Conservation (phyloP, 805 yeast genomes). For the Yarrowia sp. region DNA sequence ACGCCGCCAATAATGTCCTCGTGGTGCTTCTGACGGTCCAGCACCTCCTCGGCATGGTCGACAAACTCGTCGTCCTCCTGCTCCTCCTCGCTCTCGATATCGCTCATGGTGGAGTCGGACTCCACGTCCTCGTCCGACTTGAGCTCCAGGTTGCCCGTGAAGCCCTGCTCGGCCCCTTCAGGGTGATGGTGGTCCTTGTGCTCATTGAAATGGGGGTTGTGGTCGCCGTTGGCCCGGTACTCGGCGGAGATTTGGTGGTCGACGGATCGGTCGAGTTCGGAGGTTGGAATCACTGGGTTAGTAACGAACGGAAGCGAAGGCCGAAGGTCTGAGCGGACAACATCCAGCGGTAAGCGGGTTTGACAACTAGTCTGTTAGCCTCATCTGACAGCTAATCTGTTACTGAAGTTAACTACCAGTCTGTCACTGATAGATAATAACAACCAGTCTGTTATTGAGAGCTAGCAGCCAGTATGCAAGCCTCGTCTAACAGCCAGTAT, state of each 20-base stretch:
- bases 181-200: constrained; percentile 20
- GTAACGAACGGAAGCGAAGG: not conserved
- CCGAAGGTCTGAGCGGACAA: not conserved
- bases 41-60: constrained; percentile 27
- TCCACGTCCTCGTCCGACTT: constrained; percentile 21
- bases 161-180: constrained; percentile 27
- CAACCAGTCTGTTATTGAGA: too few species aligned
- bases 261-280: constrained; percentile 13
- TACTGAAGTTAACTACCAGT: too few species aligned
- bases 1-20: constrained; percentile 27
- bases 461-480: too few species aligned
- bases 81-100: constrained; percentile 29
- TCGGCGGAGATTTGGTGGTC: not conserved
- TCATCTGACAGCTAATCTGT: too few species aligned
- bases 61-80: constrained; percentile 27
- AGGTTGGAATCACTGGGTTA: constrained; percentile 26
- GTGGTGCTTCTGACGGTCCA: constrained; percentile 23
- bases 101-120: constrained; percentile 18
- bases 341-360: too few species aligned
- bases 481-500: too few species aligned
- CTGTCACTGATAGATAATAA: too few species aligned
- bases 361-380: too few species aligned
- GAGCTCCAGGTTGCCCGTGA: constrained; percentile 32
- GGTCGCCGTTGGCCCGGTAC: constrained; percentile 6
- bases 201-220: not conserved